Evolutionary conservation across 2,329 filamentous ascomycete genomes (phyloP), one percentile per base, ranked within the genome.

Genomic region (Ophiosphaerella herpotricha): DNA sequence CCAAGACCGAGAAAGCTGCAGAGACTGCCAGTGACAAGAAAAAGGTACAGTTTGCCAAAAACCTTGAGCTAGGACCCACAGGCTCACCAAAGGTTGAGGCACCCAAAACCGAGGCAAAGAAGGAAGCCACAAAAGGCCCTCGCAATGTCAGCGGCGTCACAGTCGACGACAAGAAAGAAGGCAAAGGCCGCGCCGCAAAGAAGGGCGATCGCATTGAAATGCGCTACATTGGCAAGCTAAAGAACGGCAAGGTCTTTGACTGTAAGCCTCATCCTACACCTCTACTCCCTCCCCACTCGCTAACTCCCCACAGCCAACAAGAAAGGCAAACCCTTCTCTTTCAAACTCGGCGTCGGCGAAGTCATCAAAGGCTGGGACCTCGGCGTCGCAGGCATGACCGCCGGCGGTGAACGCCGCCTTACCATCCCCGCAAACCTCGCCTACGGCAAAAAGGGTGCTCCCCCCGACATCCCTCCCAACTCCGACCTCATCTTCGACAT

Each of bases 351-450:
- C 64, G 85, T 87, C 72, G 92, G 92, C 55, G 90, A 97, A 76
- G 95, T 99, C 68, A 99, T 99, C 81, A 94, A 96, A 84, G 94
- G 94, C 63, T 97, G 94, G 95, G 95, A 99, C 74, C 85, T 97
- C 60, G 94, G 94, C 77, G 81, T 99, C 64, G 82, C 84, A 63
- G 95, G 95, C 77, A 97, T 99, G 91, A 81, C 87, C 63, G 87
- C 92, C 63, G 94, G 94, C 69, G 91, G 91, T 67, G 95, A 99
- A 83, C 90, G 94, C 68, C 88, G 94, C 63, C 82, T 99, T 68
- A 92, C 86, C 57, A 91, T 99, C 68, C 95, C 95, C 40, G 82
- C 94, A 40, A 80, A 88, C 67, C 85, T 93, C 51, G 95, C 89
- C 66, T 99, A 99, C 75, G 94, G 95, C 76, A 91, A 85, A 78